Evolutionary conservation across 2,329 filamentous ascomycete species (phyloP), one percentile per base, ranked within the genome.

Genomic region (Raffaelea albimanens): DNA sequence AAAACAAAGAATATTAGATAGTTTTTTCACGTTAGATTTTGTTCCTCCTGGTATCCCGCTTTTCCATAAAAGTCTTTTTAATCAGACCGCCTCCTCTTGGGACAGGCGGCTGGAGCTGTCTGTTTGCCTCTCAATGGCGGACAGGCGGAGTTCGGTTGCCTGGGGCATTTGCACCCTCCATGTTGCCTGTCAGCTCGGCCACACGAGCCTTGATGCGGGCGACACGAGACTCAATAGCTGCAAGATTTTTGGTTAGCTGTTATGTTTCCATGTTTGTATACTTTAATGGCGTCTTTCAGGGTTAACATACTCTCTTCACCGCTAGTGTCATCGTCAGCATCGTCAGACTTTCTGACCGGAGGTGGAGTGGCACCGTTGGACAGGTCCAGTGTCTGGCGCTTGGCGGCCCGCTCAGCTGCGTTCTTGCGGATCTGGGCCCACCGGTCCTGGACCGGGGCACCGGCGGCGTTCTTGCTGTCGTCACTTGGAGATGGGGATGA

Each of bases 401-500:
- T 75, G 7, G 78, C 72, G 33, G 85, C 86, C 50, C 89, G 78
- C 52, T 93, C 85, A 3, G 89, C 89, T 11, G 93, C 93, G 58
- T 96, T 96, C 73, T 90, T 91, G 55, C 90, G 81, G 56, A 97
- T 96, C 65, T 95, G 88, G 1, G 91, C 91, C 93, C 93, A 98
- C 47, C 91, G 82, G 61, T 96, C 90, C 54, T 85, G 74, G 29
- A 69, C 67, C 14, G 5, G 13, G 34, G 34, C 34, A 9, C 10
- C 16, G 31, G 31, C n/a, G 14, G 34, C 34, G 9, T 8, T 19
- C 7, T 16, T 7, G 14, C 8, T 10, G 4, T 20, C 42, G 13
- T 38, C 9, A 13, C 29, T 22, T 8, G 43, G 22, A 31, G 63
- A 53, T 3, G 25, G n/a, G 14, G 21, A n/a, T 16, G 5, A 10